phyloP scores from a whole-genome alignment of 2,329 filamentous ascomycete genomes.

The Emergomyces orientalis region DNA sequence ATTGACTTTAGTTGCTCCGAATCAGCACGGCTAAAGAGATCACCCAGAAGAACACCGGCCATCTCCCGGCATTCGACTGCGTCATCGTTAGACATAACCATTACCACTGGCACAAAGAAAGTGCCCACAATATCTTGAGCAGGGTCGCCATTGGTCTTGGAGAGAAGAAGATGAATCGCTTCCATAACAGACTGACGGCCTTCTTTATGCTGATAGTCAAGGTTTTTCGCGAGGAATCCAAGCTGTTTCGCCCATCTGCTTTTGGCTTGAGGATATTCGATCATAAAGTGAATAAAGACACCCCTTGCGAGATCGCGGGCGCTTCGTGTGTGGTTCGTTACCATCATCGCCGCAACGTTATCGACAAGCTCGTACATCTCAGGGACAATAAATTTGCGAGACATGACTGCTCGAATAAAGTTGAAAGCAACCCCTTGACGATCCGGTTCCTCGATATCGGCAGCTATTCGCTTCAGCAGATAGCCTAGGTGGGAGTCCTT shows the following conservation, averaged over 20 bases:
- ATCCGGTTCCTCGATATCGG: slow-evolving; percentile 85
- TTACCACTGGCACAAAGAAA: slow-evolving; percentile 77
- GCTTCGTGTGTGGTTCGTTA: slow-evolving; percentile 84
- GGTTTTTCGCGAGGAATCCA: slow-evolving; percentile 77
- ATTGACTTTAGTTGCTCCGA: slow-evolving; percentile 62
- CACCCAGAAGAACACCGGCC: slow-evolving; percentile 68
- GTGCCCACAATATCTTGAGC: slow-evolving; percentile 71
- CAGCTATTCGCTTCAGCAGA: slow-evolving; percentile 69
- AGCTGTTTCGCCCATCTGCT: slow-evolving; percentile 83
- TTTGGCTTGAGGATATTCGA: slow-evolving; percentile 89
- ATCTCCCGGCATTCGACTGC: slow-evolving; percentile 75
- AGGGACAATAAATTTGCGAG: slow-evolving; percentile 74
- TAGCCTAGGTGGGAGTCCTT: slow-evolving; percentile 76
- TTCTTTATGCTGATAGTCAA: slow-evolving; percentile 81
- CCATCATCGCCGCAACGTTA: slow-evolving; percentile 82
- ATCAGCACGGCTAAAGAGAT: slow-evolving; percentile 70
- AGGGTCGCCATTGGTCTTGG: slow-evolving; percentile 72
- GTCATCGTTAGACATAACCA: slow-evolving; percentile 81
- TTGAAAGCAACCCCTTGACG: slow-evolving; percentile 90
- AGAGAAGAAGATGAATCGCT: slow-evolving; percentile 73
- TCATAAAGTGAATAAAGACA: slow-evolving; percentile 86
- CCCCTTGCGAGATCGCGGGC: slow-evolving; percentile 81
- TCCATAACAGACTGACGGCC: slow-evolving; percentile 91
- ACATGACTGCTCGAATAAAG: slow-evolving; percentile 79
- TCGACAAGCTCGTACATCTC: slow-evolving; percentile 87